Evolutionary conservation across 1,139 yeast species (phyloP), one percentile per base, ranked within the genome.

Genomic region (Nematodospora anomalae): DNA sequence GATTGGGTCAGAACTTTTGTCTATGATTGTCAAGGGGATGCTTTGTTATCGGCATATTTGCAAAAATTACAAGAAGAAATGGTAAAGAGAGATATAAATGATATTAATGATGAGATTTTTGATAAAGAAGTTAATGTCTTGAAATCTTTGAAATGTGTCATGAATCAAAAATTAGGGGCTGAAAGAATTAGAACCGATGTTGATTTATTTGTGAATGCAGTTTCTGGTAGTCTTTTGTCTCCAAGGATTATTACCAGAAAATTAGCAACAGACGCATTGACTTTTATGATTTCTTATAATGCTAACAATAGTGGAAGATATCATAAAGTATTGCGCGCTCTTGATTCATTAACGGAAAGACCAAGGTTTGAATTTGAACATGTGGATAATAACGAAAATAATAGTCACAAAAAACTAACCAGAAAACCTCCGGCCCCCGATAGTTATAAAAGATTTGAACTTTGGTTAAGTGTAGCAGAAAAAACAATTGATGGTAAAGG

Each of bases 401-500:
- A 35, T 25, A 38, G 37, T 11, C 25, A 40, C n/a, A 35, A 53
- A 40, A 55, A 50, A 20, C 52, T 71, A 44, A 60, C 75, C 37
- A 48, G 79, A 47, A 54, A 69, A 53, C 65, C 71, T 30, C 62
- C 70, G 14, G 47, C 57, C 22, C 70, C 67, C 16, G 63, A 62
- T 21, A 59, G 62, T 6, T 68, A 72, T 40, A 78, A 75, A 51
- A 68, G 90, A 33, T 84, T 87, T 49, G 95, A 87, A 50, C 77
- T 86, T n/a, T 92, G 97, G 97, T 58, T 90, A 36, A 69, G 74
- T 48, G 67, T 83, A 8, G 83, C 88, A 3, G 85, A 79, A 40
- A 75, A 79, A 40, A 81, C 95, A 0, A 56, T 92, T 36, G 90
- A 84, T 44, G 97, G 97, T 1, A 74, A 92, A 48, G 97, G 97